These are phyloP conservation scores for Pichia sorboxylosa DNA, from an alignment of 1,139 yeast species.

Conservation along the genomic window DNA sequence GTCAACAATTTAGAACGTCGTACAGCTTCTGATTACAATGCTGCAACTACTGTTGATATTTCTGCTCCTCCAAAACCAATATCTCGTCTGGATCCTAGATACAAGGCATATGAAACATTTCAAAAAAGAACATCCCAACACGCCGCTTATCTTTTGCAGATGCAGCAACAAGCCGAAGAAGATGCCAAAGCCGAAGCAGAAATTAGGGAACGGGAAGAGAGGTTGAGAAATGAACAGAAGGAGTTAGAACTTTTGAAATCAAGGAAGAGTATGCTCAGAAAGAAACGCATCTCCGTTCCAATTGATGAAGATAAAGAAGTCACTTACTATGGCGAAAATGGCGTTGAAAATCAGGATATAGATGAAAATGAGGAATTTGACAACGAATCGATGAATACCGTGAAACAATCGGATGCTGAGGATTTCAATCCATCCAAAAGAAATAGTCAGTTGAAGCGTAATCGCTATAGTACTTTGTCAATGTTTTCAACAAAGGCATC, in stretches of 20 bases:
- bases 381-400: constrained; percentile 14
- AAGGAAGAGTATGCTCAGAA: background rate
- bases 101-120: constrained; percentile 21
- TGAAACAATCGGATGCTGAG: constrained; percentile 6
- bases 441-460: constrained; percentile 29
- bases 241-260: constrained; percentile 7
- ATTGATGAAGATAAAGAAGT: background rate
- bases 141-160: constrained; percentile 15
- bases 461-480: constrained; percentile 58
- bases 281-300: constrained; percentile 7
- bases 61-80: constrained; percentile 43
- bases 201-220: constrained; percentile 22
- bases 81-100: constrained; percentile 55
- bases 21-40: constrained; percentile 28
- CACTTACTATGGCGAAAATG: constrained; percentile 5
- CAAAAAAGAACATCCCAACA: constrained; percentile 20
- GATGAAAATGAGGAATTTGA: constrained; percentile 10
- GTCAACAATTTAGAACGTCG: constrained; percentile 35
- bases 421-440: constrained; percentile 2
- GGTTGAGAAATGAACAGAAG: constrained; percentile 9
- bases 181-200: constrained; percentile 11
- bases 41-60: constrained; percentile 16
- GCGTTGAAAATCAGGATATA: background rate
- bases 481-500: constrained; percentile 60
- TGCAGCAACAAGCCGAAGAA: constrained; percentile 12